Evolutionary conservation across 371 early-diverging fungal species (phyloP).

Genomic region (Mucor piriformis): DNA sequence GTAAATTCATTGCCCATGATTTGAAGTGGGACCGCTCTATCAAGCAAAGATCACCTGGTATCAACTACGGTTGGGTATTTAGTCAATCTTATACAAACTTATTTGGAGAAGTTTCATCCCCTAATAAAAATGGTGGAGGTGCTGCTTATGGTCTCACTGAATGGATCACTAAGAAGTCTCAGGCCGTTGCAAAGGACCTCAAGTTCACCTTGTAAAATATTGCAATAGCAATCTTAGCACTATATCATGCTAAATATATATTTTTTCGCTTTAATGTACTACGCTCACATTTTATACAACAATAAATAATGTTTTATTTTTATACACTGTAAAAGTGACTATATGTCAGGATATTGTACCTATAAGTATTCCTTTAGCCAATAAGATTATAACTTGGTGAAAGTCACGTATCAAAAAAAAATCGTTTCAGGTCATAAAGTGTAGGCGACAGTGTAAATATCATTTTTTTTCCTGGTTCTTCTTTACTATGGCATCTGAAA

Average conservation of each 20-base stretch:
- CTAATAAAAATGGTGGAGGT: constrained; percentile 44
- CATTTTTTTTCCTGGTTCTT: too few relatives aligned
- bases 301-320: not conserved
- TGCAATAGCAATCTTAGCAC: not conserved
- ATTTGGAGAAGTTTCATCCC: constrained; percentile 28
- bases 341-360: too few relatives aligned
- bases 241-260: not conserved
- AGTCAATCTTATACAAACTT: constrained; percentile 44
- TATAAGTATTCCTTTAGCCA: too few relatives aligned
- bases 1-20: constrained; percentile 51
- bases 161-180: constrained; percentile 38
- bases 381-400: too few relatives aligned
- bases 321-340: too few relatives aligned
- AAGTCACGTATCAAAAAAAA: not conserved
- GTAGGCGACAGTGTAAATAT: too few relatives aligned
- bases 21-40: constrained; percentile 59
- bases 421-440: not conserved
- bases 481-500: constrained; percentile 34
- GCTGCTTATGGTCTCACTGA: constrained; percentile 50
- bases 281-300: too few relatives aligned
- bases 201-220: constrained; percentile 31
- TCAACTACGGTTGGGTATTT: constrained; percentile 50
- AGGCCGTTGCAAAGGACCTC: constrained; percentile 39
- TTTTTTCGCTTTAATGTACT: not conserved
- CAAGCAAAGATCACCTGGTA: constrained; percentile 55